Base-by-base conservation (phyloP, 2,329 filamentous ascomycete species). In the Hymenoscyphus linearis region DNA sequence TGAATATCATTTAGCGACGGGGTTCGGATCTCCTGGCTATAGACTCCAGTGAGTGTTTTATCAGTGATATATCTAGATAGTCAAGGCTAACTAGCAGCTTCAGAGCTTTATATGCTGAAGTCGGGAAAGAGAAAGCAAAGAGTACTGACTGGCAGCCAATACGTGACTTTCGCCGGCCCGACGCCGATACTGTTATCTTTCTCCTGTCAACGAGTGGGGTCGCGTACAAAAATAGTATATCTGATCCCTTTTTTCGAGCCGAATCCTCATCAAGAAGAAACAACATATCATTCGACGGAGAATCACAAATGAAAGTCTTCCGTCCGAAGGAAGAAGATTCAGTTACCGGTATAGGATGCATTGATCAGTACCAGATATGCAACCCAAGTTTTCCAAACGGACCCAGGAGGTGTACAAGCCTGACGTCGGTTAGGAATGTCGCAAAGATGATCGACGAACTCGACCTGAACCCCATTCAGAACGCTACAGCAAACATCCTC, bases 341-440 rank as follows among this genome's bases (percentile, higher is more conserved):
- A 22, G 55, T 69, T 16, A 57, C 57, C 14, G 65, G 67, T 6
- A 62, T 74, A 18, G 73, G 68, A 0, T 76, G 74, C 57, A 65
- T 66, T 18, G 71, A 74, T 47, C 74, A 75, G 60, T 69, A 72
- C 50, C 71, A 75, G 62, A 65, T 71, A 37, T 75, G 74, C 64
- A 73, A 74, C n/a, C 70, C 72, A 1, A 52, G 36, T n/a, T 3
- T 14, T 13, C n/a, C 3, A n/a, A 50, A 22, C 1, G 22, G 25
- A 2, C 9, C 26, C 7, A 12, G 10, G 14, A 31, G 16, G 3
- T 58, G 56, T 2, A 65, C 60, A 62, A 4, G 52, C 57, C 31
- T 58, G 4, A 27, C 14, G 18, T 26, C 56, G 25, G 56, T 27
- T 16, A n/a, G 22, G 4, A 14, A 37, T 3, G 4, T 58, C 2